Evolutionary conservation across 331 rosid species (phyloP).

Genomic region (Stylosanthes scabra): DNA sequence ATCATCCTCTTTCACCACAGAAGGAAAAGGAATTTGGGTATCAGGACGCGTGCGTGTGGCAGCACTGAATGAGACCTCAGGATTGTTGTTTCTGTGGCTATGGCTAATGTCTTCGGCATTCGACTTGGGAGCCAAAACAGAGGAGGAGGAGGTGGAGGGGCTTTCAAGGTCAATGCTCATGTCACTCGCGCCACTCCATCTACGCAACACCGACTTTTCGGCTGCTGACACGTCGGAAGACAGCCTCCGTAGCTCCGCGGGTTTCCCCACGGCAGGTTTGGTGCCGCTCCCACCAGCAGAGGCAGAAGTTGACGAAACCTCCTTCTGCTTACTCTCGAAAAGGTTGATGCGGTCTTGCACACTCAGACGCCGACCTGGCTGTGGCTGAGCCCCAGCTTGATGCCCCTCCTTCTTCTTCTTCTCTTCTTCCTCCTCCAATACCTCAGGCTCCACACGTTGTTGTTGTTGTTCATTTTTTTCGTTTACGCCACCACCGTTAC

Average conservation of each 20-base stretch:
- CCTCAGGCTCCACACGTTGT: background rate
- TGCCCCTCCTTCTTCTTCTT: conserved; percentile 38
- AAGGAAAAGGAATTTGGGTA: background rate
- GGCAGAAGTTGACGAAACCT: conserved; percentile 39
- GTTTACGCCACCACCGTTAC: conserved; percentile 41
- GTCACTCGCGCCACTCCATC: conserved; percentile 98
- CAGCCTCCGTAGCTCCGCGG: conserved; percentile 71
- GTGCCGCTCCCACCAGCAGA: background rate
- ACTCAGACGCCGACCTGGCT: conserved; percentile 74
- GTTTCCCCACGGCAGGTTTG: conserved; percentile 65
- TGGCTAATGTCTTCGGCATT: conserved; percentile 37
- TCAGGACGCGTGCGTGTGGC: conserved; percentile 1
- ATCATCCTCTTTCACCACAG: background rate
- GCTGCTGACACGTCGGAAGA: conserved; percentile 65
- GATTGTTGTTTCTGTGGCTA: conserved; percentile 39
- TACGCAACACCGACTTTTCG: conserved; percentile 62
- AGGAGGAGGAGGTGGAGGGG: conserved; percentile 69
- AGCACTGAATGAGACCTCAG: conserved; percentile 30
- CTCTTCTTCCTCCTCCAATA: background rate
- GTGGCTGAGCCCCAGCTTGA: conserved; percentile 56
- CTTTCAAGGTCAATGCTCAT: conserved; percentile 91
- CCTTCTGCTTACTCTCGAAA: conserved; percentile 96
- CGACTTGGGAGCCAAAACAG: conserved; percentile 47
- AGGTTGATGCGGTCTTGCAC: conserved; percentile 97
- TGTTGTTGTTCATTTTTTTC: conserved; percentile 45